These are phyloP conservation scores for Cytospora mali DNA, from an alignment of 2,329 filamentous ascomycete species.

Conservation along the genomic window DNA sequence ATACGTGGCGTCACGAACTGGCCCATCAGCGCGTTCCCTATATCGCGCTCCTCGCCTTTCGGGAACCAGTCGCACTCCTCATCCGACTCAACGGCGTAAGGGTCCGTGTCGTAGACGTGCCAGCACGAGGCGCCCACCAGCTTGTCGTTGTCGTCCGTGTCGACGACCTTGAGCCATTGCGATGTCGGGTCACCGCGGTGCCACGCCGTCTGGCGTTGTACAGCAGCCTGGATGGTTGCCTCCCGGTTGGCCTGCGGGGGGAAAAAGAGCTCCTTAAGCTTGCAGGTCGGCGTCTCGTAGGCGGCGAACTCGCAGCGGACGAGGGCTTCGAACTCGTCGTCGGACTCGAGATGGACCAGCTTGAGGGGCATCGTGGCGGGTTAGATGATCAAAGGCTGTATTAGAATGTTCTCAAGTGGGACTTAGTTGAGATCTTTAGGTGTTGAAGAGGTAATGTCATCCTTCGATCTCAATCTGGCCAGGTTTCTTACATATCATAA, in stretches of 20 bases:
- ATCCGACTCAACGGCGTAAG: slow-evolving; percentile 8
- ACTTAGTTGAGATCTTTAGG: too few species aligned
- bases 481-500: too few species aligned
- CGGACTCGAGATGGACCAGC: too few species aligned
- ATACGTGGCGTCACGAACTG: slow-evolving; percentile 16
- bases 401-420: too few species aligned
- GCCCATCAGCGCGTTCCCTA: slow-evolving; percentile 9
- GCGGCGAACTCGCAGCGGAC: slow-evolving; percentile 4
- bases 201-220: slow-evolving; percentile 8
- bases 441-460: too few species aligned
- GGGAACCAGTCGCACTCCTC: slow-evolving; percentile 16
- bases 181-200: slow-evolving; percentile 13
- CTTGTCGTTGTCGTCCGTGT: slow-evolving; percentile 9
- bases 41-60: slow-evolving; percentile 13
- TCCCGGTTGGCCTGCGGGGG: not conserved
- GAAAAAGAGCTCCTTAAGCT: slow-evolving; percentile 11
- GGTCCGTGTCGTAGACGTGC: slow-evolving; percentile 16
- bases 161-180: slow-evolving; percentile 10
- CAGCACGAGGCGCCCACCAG: slow-evolving; percentile 9
- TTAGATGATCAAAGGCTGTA: too few species aligned
- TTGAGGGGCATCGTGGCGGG: too few species aligned
- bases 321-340: too few species aligned
- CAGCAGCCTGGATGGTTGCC: slow-evolving; percentile 4
- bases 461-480: too few species aligned
- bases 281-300: slow-evolving; percentile 7